Evolutionary conservation across 176 grass and related monocot genomes (phyloP), one percentile per base, ranked within the genome.

Genomic region (Phyllostachys edulis): DNA sequence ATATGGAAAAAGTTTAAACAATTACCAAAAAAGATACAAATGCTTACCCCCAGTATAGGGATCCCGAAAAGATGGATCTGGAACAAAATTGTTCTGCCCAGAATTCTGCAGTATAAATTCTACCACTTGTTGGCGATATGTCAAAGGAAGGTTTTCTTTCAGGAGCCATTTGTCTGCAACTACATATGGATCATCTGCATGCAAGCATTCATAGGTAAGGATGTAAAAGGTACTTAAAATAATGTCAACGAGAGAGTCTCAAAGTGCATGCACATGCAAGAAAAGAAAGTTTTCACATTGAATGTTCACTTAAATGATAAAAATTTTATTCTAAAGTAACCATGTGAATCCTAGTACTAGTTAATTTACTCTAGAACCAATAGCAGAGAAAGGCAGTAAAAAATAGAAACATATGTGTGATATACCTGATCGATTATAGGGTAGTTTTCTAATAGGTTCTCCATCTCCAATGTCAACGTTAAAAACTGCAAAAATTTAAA

Each of bases 391-490:
- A 74, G 86, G 17, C 39, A 73, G 6, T 82, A 29, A 14, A 44
- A 29, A 67, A 50, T 26, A 51, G 39, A 77, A 45, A 59, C 50
- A 46, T 26, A 85, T 1, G 3, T 29, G 63, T 69, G 40, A 60
- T 49, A 73, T 92, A 99, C 96, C 96, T 90, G 93, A 88, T 69
- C 76, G 76, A 73, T 99, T 99, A 84, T 96, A 99, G 50, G 96
- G 96, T n/a, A 99, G 85, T 77, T 99, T 99, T 26, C 96, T 52
- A 40, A 92, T 85, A 14, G 96, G 96, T 61, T 96, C 91, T 62
- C 96, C 96, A 86, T 99, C 96, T 79, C 89, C 96, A 90, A 99
- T 99, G 79, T 99, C 96, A 88, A 99, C 96, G 86, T 96, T 91
- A 87, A 99, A 99, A 87, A 99, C 96, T 99, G 80, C 62, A 90